Base-by-base conservation (phyloP, 495 filamentous ascomycete species). In the Xylaria intraflava region DNA sequence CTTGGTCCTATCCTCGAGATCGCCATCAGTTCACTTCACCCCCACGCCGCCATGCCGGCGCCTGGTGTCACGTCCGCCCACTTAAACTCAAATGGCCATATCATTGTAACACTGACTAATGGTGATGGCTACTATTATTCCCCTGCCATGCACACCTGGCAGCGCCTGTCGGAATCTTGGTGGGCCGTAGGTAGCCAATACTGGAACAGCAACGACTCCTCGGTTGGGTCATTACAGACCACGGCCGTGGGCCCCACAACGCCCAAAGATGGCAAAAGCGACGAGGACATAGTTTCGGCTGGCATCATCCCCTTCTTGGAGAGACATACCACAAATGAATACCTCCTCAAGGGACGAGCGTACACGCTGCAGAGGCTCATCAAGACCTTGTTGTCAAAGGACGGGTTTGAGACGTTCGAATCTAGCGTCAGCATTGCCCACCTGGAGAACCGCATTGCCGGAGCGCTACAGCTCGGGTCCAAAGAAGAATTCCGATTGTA, bases 131-230 rank as follows among this genome's bases (percentile, higher is more conserved):
- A 89, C 63, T 80, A 83, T 22, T 99, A 97, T 70, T 88, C 85
- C 1, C 80, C 83, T 0, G 70, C 72, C 16, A 85, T 97, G 83
- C 90, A 81, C 62, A 78, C 83, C n/a, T 99, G 93, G 93, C 92
- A 96, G 72, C 84, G 91, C 9, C 75, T 97, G 11, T 90, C 88
- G 3, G 93, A 99, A 70, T 75, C 87, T 1, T 99, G 93, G 94
- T 99, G 94, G 93, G 91, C 93, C 2, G 89, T 96, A 0, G 92
- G 91, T 20, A 92, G 87, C 64, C 93, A 97, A 67, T 97, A 97
- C 67, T 97, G 94, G 93, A 95, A 95, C 69, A 88, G 87, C n/a
- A 90, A 89, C 31, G 91, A 92, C 56, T 83, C 86, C 11, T 88
- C 89, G 0, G 78, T 90, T 24, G 82, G 85, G 52, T 88, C 89